Percentiles rank a stretch among this genome's conserved stretches.
Conservation (phyloP, 257 asterid genomes). For the Lycium ferocissimum region DNA sequence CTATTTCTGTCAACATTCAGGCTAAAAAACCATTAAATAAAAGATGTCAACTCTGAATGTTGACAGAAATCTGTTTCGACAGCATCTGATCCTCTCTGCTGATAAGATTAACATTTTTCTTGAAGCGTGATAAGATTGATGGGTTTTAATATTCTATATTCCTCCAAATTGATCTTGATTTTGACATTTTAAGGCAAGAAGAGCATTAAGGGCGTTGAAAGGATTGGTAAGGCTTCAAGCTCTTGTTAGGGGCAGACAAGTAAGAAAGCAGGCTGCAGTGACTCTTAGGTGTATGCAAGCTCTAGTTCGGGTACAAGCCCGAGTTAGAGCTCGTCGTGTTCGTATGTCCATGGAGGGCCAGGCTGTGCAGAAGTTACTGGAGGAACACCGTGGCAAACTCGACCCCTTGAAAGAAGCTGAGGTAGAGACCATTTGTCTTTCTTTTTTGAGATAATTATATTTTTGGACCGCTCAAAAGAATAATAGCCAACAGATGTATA, state of each 20-base stretch:
- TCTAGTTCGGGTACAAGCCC: constrained; percentile 94
- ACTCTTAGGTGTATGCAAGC: constrained; percentile 98
- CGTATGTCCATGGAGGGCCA: constrained; percentile 89
- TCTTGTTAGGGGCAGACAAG: constrained; percentile 87
- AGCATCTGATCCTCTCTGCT: constrained; percentile 16
- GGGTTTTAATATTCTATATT: background rate
- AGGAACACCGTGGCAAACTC: constrained; percentile 61
- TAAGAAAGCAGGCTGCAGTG: constrained; percentile 91
- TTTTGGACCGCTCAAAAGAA: too few relatives aligned
- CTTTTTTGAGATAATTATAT: too few relatives aligned
- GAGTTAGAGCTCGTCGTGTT: constrained; percentile 88
- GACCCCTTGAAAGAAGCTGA: constrained; percentile 75
- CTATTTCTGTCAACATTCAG: too few relatives aligned
- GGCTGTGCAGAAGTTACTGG: constrained; percentile 78
- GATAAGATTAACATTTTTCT: background rate
- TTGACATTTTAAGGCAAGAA: constrained; percentile 67
- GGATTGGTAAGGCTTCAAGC: constrained; percentile 98
- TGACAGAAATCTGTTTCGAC: background rate
- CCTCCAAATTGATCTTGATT: background rate
- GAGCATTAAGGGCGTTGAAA: constrained; percentile 88
- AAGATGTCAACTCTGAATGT: background rate
- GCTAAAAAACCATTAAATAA: too few relatives aligned
- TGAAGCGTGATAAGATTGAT: background rate
- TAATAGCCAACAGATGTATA: too few relatives aligned
- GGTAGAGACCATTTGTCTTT: constrained; percentile 46